phyloP scores from a whole-genome alignment of 768 basidiomycete species.

The Hysterangium stoloniferum region DNA sequence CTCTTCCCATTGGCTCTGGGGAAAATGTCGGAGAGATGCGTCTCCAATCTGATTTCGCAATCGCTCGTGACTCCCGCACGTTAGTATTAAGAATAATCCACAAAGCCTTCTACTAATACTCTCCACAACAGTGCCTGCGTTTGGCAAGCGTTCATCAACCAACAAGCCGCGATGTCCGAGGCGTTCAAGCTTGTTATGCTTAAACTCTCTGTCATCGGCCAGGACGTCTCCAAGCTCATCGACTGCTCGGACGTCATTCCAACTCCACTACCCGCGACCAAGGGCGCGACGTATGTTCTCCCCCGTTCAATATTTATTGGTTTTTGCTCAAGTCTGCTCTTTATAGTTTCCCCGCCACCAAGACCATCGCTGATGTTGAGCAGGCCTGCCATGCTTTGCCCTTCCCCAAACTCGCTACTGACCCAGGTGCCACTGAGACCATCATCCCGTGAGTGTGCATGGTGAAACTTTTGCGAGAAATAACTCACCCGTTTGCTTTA shows the following conservation, averaged over 20 bases:
- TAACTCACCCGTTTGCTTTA: too few species aligned
- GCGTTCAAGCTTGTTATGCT: slow-evolving; percentile 36
- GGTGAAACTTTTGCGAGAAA: too few species aligned
- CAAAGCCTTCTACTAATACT: background rate
- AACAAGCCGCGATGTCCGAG: slow-evolving; percentile 27
- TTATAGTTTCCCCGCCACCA: slow-evolving; percentile 20
- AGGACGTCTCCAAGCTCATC: slow-evolving; percentile 28
- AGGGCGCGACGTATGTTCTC: slow-evolving; percentile 11
- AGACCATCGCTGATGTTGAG: slow-evolving; percentile 19
- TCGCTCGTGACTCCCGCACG: slow-evolving; percentile 21
- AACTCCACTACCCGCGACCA: slow-evolving; percentile 14
- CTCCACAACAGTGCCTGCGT: slow-evolving; percentile 7
- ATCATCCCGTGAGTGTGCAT: slow-evolving; percentile 10
- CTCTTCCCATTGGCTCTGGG: slow-evolving; percentile 10
- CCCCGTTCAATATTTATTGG: background rate
- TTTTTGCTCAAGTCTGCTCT: background rate
- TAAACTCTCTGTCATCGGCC: slow-evolving; percentile 37
- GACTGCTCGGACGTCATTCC: slow-evolving; percentile 43
- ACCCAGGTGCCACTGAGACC: slow-evolving; percentile 1
- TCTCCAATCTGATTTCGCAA: slow-evolving; percentile 20
- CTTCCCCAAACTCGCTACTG: slow-evolving; percentile 9
- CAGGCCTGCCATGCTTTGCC: slow-evolving; percentile 11
- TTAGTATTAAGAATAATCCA: background rate
- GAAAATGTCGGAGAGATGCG: slow-evolving; percentile 19
- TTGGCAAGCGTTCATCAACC: slow-evolving; percentile 11